Conservation (phyloP, 2,329 filamentous ascomycete genomes). For the Colletotrichum plurivorum region DNA sequence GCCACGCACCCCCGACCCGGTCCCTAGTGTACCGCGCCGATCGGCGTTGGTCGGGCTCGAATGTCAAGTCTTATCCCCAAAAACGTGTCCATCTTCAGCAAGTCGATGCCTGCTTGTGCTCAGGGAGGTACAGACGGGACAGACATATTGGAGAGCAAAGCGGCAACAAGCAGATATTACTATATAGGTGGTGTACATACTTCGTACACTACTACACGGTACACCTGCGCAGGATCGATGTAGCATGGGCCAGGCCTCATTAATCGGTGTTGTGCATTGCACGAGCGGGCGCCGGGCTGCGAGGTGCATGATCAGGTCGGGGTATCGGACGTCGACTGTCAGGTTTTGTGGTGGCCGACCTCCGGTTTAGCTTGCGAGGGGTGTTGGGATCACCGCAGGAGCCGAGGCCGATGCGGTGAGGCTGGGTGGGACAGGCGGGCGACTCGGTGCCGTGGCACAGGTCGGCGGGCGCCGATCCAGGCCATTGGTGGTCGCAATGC, state of each 20-base stretch:
- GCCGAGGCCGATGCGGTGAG: slow-evolving; percentile 23
- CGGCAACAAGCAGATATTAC: no score
- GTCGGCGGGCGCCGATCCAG: slow-evolving; percentile 8
- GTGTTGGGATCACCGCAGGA: slow-evolving; percentile 26
- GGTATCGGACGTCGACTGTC: slow-evolving; percentile 14
- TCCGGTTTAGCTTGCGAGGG: slow-evolving; percentile 16
- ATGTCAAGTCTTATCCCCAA: no score
- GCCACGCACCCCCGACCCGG: no score
- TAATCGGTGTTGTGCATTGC: slow-evolving; percentile 22
- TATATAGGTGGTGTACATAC: no score
- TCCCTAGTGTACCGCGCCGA: no score
- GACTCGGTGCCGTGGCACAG: not conserved
- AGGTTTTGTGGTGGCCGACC: slow-evolving; percentile 2
- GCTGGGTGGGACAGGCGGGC: slow-evolving; percentile 13
- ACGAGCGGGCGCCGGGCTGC: slow-evolving; percentile 15
- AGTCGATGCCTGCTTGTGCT: no score
- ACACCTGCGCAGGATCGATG: not conserved
- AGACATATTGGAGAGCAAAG: no score
- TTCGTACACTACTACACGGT: no score
- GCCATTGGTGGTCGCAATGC: slow-evolving; percentile 7
- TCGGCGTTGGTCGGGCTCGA: no score
- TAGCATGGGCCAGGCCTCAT: slow-evolving; percentile 26
- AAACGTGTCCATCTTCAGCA: no score
- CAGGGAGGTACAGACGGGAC: no score
- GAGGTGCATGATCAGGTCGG: slow-evolving; percentile 24